A percentile compares a stretch with the other conserved stretches of the same genome.
phyloP scores from a whole-genome alignment of 805 yeast genomes.

The Metschnikowia arizonensis region DNA sequence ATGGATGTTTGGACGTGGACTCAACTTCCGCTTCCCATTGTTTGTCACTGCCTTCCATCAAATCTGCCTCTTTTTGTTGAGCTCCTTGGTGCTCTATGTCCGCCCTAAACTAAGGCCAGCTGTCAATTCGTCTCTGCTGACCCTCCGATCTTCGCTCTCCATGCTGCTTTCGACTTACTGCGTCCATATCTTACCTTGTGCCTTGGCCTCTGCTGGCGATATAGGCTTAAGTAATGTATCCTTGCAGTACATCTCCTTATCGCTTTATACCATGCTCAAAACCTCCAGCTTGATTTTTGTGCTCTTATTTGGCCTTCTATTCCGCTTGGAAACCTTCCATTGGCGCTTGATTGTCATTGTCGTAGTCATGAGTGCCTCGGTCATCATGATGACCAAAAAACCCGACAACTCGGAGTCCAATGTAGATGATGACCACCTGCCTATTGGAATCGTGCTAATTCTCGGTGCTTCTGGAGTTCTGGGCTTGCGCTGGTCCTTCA shows the following conservation, averaged over 20 bases:
- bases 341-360: conserved; percentile 69
- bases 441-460: conserved; percentile 68
- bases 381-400: conserved; percentile 74
- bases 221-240: conserved; percentile 90
- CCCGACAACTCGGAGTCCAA: conserved; percentile 19
- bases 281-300: conserved; percentile 88
- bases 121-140: conserved; percentile 11
- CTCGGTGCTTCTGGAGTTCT: conserved; percentile 74
- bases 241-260: conserved; percentile 70
- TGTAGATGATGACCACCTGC: conserved; percentile 20
- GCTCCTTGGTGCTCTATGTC: conserved; percentile 43
- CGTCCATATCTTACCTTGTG: conserved; percentile 70
- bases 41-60: conserved; percentile 85
- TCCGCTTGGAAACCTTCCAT: conserved; percentile 71
- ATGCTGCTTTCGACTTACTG: conserved; percentile 33
- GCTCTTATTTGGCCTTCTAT: conserved; percentile 77
- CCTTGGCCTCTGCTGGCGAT: conserved; percentile 86
- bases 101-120: conserved; percentile 48
- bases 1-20: conserved; percentile 91
- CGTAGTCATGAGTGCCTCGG: conserved; percentile 75
- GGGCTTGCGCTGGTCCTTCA: conserved; percentile 93
- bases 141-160: conserved; percentile 16
- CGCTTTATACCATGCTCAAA: conserved; percentile 89
- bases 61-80: conserved; percentile 54
- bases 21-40: conserved; percentile 79